A percentile compares a stretch with the other conserved stretches of the same genome.
Evolutionary conservation across 169 alveolate genomes (phyloP).

Genomic region (Ichthyophthirius multifiliis): DNA sequence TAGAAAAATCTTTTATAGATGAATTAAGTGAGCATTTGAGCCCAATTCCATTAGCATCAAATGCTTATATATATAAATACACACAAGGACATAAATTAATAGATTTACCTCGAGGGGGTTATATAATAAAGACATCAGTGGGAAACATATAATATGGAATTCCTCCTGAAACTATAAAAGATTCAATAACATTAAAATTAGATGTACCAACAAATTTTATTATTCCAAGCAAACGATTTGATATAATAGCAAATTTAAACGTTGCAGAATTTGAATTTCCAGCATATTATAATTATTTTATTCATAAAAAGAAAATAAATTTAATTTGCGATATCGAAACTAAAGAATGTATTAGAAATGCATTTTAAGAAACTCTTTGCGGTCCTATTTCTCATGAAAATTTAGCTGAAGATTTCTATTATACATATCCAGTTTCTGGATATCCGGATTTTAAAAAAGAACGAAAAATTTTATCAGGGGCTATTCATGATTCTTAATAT

Average conservation of each 20-base stretch:
- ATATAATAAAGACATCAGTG: constrained; percentile 1
- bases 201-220: constrained; percentile 28
- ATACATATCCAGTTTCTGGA: constrained; percentile 16
- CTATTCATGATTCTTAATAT: background rate
- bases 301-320: constrained; percentile 16
- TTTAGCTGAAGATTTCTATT: constrained; percentile 7
- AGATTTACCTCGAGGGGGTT: constrained; percentile 21
- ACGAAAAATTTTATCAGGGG: constrained; percentile 24
- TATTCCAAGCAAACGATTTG: constrained; percentile 22
- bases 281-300: constrained; percentile 32
- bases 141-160: constrained; percentile 26
- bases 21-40: background rate
- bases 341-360: constrained; percentile 26
- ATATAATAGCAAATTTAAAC: constrained; percentile 15
- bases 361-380: constrained; percentile 32
- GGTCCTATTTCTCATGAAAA: constrained; percentile 33
- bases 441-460: constrained; percentile 42
- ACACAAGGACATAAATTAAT: background rate
- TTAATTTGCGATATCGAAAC: constrained; percentile 17
- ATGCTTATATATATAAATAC: background rate
- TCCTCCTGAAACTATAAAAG: constrained; percentile 40
- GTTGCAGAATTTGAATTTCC: constrained; percentile 46
- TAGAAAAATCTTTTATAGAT: constrained; percentile 5
- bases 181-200: constrained; percentile 10
- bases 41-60: background rate